Evolutionary conservation across 2,329 filamentous ascomycete genomes (phyloP), one percentile per base, ranked within the genome.

Genomic region (Penicillium sp.): DNA sequence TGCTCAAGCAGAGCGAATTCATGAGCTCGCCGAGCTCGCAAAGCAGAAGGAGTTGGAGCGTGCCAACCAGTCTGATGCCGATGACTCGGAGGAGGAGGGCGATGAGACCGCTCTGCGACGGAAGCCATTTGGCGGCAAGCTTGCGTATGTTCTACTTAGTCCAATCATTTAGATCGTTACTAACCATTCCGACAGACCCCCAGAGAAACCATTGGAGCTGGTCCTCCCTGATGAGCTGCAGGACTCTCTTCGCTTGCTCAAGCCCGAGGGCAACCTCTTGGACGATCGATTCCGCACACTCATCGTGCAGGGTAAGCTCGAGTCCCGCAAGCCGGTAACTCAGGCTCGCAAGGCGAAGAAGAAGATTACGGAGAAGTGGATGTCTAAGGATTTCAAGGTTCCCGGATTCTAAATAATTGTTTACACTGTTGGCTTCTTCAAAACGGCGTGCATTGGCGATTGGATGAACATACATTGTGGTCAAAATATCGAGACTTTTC

Each of bases 241-340:
- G 76, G 86, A 96, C 71, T 88, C 92, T 51, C 78, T 97, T 70
- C 78, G 95, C 71, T 77, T 92, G 71, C 78, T 96, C 65, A 96
- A 94, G 77, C 95, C 95, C 0, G 95, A 99, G 76, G 95, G 95
- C n/a, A 98, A 97, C 73, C 80, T 97, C 40, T 82, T 99, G 67
- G 92, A 92, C 66, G 95, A 99, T 71, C 85, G 95, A 52, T 98
- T 96, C 81, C 84, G 95, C 62, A 98, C 86, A 74, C 82, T 98
- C 78, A 81, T 98, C 62, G 84, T 98, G 36, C 87, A 92, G 63
- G 95, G 95, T 60, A 96, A 95, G 79, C 79, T 99, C 61, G 95
- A 99, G 81, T 85, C 86, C 51, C 85, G 95, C 68, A 89, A 89
- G 73, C 88, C 88, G 54, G 85, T 94, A 58, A 85, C 88, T 6